These are phyloP conservation scores for Trypanosoma mega DNA, from an alignment of 208 protist genomes.

Conservation along the genomic window DNA sequence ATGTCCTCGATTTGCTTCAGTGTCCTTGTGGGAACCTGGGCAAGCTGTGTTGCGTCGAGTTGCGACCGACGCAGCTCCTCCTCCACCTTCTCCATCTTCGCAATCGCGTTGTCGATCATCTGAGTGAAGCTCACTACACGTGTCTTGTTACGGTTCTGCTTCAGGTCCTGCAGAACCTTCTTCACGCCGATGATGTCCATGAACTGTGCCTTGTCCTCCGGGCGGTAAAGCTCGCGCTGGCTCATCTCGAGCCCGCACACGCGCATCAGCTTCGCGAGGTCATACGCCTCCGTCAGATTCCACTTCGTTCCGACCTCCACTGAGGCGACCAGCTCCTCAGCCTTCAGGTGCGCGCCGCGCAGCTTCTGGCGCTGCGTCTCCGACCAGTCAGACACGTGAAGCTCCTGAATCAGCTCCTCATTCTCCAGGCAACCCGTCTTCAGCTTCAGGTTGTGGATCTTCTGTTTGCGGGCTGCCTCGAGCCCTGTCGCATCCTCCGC, in stretches of 20 bases:
- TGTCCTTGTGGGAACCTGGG: slow-evolving; percentile 54
- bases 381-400: slow-evolving; percentile 81
- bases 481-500: slow-evolving; percentile 69
- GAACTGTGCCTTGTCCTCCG: slow-evolving; percentile 76
- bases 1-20: slow-evolving; percentile 80
- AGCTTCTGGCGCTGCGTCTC: slow-evolving; percentile 84
- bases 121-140: slow-evolving; percentile 75
- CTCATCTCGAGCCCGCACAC: slow-evolving; percentile 64
- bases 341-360: slow-evolving; percentile 72
- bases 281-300: slow-evolving; percentile 81
- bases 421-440: slow-evolving; percentile 82
- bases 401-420: slow-evolving; percentile 79
- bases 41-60: slow-evolving; percentile 70
- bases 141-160: slow-evolving; percentile 83
- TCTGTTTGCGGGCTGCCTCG: slow-evolving; percentile 85
- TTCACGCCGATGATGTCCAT: slow-evolving; percentile 78
- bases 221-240: slow-evolving; percentile 71
- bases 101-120: slow-evolving; percentile 76
- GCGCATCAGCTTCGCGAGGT: slow-evolving; percentile 80
- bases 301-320: slow-evolving; percentile 83
- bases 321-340: slow-evolving; percentile 55
- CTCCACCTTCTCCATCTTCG: slow-evolving; percentile 82
- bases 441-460: slow-evolving; percentile 88
- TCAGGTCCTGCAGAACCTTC: slow-evolving; percentile 75
- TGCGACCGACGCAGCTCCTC: slow-evolving; percentile 64